A percentile compares a stretch with the other conserved stretches of the same genome.
phyloP scores from a whole-genome alignment of 176 grass and related monocot genomes.

The Poa annua region DNA sequence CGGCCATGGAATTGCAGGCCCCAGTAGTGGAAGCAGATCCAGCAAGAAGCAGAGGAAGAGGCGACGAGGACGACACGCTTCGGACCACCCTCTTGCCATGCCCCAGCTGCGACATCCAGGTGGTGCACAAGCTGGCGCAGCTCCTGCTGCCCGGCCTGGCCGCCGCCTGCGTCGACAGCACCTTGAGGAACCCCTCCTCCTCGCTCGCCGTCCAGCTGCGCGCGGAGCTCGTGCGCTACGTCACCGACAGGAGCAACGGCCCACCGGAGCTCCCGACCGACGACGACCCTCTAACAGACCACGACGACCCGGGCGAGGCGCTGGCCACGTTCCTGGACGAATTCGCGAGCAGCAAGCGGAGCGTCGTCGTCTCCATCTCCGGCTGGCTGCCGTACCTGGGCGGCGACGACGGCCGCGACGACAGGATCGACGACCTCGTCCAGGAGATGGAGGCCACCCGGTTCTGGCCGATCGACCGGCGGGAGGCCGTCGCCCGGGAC shows the following conservation, averaged over 20 bases:
- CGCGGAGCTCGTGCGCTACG: background rate
- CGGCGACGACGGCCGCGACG: slow-evolving; percentile 24
- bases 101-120: slow-evolving; percentile 13
- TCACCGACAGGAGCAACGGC: background rate
- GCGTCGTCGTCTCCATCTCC: background rate
- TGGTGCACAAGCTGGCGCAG: slow-evolving; percentile 28
- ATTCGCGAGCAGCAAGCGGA: slow-evolving; percentile 18
- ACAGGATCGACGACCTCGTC: slow-evolving; percentile 32
- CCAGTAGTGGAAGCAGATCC: slow-evolving; percentile 27
- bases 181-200: slow-evolving; percentile 1
- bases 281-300: background rate
- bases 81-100: background rate
- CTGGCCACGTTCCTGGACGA: slow-evolving; percentile 16
- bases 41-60: background rate
- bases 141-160: slow-evolving; percentile 18
- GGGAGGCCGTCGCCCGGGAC: slow-evolving; percentile 11
- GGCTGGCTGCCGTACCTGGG: slow-evolving; percentile 14
- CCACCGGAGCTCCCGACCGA: background rate
- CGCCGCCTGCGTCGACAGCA: slow-evolving; percentile 21
- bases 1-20: background rate
- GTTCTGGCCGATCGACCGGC: slow-evolving; percentile 21
- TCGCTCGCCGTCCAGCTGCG: slow-evolving; percentile 22
- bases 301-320: background rate
- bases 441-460: slow-evolving; percentile 17
- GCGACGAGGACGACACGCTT: background rate